Evolutionary conservation across 2,329 filamentous ascomycete genomes (phyloP), one percentile per base, ranked within the genome.

Genomic region (Nectriaceae sp.): DNA sequence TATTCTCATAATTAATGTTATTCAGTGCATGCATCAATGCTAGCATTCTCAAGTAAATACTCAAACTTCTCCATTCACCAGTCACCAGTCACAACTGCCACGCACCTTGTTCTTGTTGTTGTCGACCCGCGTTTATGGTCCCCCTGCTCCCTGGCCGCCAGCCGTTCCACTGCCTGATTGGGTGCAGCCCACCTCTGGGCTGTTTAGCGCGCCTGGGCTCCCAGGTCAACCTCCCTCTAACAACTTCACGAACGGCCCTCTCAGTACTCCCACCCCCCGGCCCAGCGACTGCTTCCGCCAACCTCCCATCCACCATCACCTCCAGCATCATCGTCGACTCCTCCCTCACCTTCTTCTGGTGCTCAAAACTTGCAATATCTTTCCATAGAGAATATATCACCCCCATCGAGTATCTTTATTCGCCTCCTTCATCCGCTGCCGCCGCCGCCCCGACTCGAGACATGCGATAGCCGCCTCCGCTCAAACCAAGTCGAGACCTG

Each of bases 141-240:
- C 51, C 29, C 24, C 44, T 35, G 52, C 57, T 54, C 49, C 44
- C 49, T 49, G 44, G 40, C 37, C 24, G 45, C 42, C 46, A 20
- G 42, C 22, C 41, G 38, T 50, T 36, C 46, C 40, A 46, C 10
- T 13, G 10, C 11, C 11, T 63, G 54, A 63, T 63, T 62, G 60
- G 60, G n/a, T 49, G 37, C 26, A 22, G 21, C 20, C 43, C 40
- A 21, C 22, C 8, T n/a, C n/a, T 20, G 16, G 6, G 37, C 16
- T 21, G 26, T 40, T 50, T 63, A 63, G 60, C 60, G 60, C 56
- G 58, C 56, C 50, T 40, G 42, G 42, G 46, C 47, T 47, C 50
- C 59, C 53, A 58, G 54, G 55, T 57, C 62, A 64, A 60, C 57
- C 59, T 61, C 57, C 61, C 59, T 54, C 54, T 53, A 49, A 45